phyloP scores from a whole-genome alignment of 495 filamentous ascomycete genomes.

The Jackrogersella minutella region DNA sequence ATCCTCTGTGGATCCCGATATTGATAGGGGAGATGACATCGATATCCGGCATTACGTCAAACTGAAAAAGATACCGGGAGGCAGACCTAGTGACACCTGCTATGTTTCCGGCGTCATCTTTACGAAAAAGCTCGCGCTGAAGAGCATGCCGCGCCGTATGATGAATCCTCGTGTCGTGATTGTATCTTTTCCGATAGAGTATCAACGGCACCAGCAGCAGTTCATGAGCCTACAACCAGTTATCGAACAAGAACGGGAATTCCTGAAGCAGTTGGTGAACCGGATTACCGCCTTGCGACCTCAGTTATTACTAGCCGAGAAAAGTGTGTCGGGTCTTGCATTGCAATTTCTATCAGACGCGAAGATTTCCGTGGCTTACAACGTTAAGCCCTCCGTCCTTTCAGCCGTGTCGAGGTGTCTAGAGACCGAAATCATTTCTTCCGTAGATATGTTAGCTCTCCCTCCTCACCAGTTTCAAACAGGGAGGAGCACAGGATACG shows the following conservation, averaged over 20 bases:
- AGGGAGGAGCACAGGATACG: conserved; percentile 84
- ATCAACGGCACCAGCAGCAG: conserved; percentile 91
- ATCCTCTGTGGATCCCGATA: conserved; percentile 92
- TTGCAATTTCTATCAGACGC: conserved; percentile 86
- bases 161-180: conserved; percentile 86
- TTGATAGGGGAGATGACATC: conserved; percentile 88
- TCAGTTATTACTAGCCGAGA: conserved; percentile 85
- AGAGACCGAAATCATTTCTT: conserved; percentile 90
- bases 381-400: conserved; percentile 94
- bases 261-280: conserved; percentile 88
- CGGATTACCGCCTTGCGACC: conserved; percentile 88
- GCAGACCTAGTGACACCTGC: conserved; percentile 85
- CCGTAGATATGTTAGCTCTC: conserved; percentile 90
- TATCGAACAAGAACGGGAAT: conserved; percentile 96
- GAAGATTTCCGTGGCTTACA: conserved; percentile 90
- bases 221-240: conserved; percentile 99
- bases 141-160: conserved; percentile 92
- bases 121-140: conserved; percentile 93
- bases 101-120: conserved; percentile 97
- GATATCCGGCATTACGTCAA: conserved; percentile 99
- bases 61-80: conserved; percentile 93
- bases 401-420: conserved; percentile 93
- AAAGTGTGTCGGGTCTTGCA: conserved; percentile 88
- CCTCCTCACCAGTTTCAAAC: conserved; percentile 66
- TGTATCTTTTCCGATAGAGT: conserved; percentile 94